Evolutionary conservation across 441 rosid species (phyloP).

Genomic region (Daphne laureola): DNA sequence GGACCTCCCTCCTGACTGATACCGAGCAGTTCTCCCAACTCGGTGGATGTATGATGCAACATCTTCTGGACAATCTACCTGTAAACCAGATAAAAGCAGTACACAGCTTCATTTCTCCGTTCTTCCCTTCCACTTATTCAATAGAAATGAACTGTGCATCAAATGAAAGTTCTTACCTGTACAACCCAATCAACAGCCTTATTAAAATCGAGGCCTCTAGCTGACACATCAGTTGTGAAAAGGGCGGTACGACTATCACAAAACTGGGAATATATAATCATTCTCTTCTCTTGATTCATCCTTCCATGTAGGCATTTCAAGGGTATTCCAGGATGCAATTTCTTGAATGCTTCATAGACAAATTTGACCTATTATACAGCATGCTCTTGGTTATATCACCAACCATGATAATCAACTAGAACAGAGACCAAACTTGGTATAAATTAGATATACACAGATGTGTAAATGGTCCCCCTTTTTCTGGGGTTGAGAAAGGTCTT

Average conservation of each 20-base stretch:
- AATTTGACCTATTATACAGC: conserved; percentile 62
- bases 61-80: conserved; percentile 98
- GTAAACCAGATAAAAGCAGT: conserved; percentile 10
- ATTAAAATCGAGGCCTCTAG: conserved; percentile 94
- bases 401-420: conserved; percentile 5
- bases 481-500: neutral
- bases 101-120: neutral
- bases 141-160: neutral
- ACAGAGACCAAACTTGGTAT: neutral
- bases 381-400: conserved; percentile 7
- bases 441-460: neutral
- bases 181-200: conserved; percentile 94
- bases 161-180: conserved; percentile 44
- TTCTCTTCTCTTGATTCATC: conserved; percentile 82
- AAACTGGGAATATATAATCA: conserved; percentile 76
- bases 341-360: conserved; percentile 89
- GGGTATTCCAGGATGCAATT: conserved; percentile 87
- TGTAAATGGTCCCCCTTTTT: too few relatives aligned
- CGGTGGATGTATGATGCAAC: conserved; percentile 90
- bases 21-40: conserved; percentile 97
- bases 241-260: conserved; percentile 78
- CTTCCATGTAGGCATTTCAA: conserved; percentile 88
- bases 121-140: neutral
- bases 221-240: conserved; percentile 89
- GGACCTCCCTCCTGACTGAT: conserved; percentile 60